Conservation (phyloP, 805 yeast species). For the Diddensiella santjacobensis region DNA sequence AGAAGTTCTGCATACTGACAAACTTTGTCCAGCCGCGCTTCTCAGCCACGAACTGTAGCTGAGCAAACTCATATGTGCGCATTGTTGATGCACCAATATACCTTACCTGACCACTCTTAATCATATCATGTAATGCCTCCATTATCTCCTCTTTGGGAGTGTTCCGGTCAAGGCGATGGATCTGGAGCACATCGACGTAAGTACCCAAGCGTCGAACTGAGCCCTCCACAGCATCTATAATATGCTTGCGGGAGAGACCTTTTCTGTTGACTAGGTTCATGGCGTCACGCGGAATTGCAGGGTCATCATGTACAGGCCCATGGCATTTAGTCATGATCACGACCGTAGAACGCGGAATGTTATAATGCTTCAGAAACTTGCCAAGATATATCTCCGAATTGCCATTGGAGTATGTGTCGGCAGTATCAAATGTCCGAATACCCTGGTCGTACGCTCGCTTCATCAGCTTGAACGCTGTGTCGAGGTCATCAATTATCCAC, state of each 20-base stretch:
- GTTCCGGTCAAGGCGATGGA: slow-evolving; percentile 51
- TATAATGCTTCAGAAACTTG: slow-evolving; percentile 49
- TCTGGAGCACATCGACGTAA: slow-evolving; percentile 50
- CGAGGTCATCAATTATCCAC: slow-evolving; percentile 45
- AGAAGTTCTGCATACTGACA: slow-evolving; percentile 55
- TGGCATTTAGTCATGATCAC: slow-evolving; percentile 52
- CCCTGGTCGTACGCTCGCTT: slow-evolving; percentile 46
- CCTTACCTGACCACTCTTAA: slow-evolving; percentile 44
- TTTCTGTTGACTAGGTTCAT: slow-evolving; percentile 32
- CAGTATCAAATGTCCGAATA: slow-evolving; percentile 45
- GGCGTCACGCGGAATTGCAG: slow-evolving; percentile 3
- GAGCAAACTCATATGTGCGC: slow-evolving; percentile 52
- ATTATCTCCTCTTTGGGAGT: slow-evolving; percentile 53
- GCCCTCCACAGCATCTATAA: slow-evolving; percentile 44
- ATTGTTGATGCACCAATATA: slow-evolving; percentile 65
- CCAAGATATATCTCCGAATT: slow-evolving; percentile 47
- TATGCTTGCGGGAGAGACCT: slow-evolving; percentile 47
- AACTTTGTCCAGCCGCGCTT: slow-evolving; percentile 55
- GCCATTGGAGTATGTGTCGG: slow-evolving; percentile 45
- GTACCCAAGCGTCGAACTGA: slow-evolving; percentile 46
- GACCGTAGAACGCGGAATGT: slow-evolving; percentile 50
- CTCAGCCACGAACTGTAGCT: slow-evolving; percentile 54
- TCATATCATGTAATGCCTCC: slow-evolving; percentile 53
- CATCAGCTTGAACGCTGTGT: slow-evolving; percentile 41
- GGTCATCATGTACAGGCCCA: slow-evolving; percentile 14